A percentile compares a stretch with the other conserved stretches of the same genome.
Evolutionary conservation across 352 stramenopile species (phyloP).

Genomic region (Globisporangium lucens): DNA sequence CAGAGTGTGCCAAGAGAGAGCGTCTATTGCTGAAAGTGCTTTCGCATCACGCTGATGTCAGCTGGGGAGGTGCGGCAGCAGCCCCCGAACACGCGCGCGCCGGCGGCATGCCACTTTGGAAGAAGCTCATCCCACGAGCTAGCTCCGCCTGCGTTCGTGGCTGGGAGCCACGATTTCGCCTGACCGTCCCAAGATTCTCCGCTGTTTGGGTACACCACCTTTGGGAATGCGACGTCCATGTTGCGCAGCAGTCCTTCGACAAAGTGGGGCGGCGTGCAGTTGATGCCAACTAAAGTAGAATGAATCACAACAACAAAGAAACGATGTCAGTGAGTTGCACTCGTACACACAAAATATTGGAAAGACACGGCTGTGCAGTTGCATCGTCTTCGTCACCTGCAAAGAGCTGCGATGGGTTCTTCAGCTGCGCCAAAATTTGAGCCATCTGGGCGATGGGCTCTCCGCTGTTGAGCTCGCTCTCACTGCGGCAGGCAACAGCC

Average conservation of each 20-base stretch:
- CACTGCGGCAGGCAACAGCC: constrained; percentile 62
- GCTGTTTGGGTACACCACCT: constrained; percentile 84
- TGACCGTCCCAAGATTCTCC: constrained; percentile 78
- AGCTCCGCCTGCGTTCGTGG: constrained; percentile 27
- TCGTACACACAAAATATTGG: not conserved
- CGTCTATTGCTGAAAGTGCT: constrained; percentile 37
- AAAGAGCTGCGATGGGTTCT: constrained; percentile 54
- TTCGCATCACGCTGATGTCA: constrained; percentile 64
- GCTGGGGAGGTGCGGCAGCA: constrained; percentile 78
- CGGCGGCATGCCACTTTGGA: constrained; percentile 65
- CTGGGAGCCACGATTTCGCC: constrained; percentile 69
- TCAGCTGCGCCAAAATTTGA: constrained; percentile 44
- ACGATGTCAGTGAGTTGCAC: not conserved
- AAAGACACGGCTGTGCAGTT: not conserved
- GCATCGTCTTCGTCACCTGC: constrained; percentile 17
- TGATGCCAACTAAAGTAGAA: constrained; percentile 56
- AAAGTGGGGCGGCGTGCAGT: constrained; percentile 79
- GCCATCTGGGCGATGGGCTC: constrained; percentile 46
- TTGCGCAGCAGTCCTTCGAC: constrained; percentile 57
- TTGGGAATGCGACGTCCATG: constrained; percentile 45
- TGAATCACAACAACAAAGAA: not conserved
- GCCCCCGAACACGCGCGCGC: constrained; percentile 73
- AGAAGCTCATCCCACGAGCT: constrained; percentile 56
- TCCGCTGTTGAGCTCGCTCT: constrained; percentile 61
- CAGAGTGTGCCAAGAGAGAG: not conserved